phyloP scores from a whole-genome alignment of 768 basidiomycete species.

The Phylloporus rhodoxanthus region DNA sequence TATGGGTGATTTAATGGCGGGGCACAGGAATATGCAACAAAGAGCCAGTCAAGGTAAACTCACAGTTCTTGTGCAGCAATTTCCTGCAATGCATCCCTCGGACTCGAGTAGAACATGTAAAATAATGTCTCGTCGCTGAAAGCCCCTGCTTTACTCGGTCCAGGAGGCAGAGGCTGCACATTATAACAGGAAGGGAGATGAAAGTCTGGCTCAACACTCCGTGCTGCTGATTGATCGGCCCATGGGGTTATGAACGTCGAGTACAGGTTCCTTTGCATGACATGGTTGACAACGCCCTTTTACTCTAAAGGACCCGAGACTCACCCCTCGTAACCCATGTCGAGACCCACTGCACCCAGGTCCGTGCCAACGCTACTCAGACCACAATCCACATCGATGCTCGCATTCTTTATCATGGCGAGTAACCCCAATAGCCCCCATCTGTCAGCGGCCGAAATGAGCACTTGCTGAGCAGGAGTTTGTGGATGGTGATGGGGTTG shows the following conservation, averaged over 20 bases:
- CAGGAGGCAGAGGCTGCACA: slow-evolving; percentile 82
- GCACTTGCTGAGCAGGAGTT: slow-evolving; percentile 89
- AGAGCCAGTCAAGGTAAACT: slow-evolving; percentile 32
- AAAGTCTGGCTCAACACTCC: slow-evolving; percentile 86
- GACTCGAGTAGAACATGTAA: slow-evolving; percentile 96
- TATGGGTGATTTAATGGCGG: not conserved
- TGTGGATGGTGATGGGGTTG: slow-evolving; percentile 56
- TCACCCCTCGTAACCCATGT: slow-evolving; percentile 80
- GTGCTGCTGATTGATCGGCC: slow-evolving; percentile 84
- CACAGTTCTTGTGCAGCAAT: slow-evolving; percentile 93
- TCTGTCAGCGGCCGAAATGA: slow-evolving; percentile 87
- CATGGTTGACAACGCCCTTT: slow-evolving; percentile 17
- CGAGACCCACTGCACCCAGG: slow-evolving; percentile 85
- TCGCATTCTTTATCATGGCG: slow-evolving; percentile 78
- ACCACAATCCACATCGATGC: slow-evolving; percentile 69
- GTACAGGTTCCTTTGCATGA: slow-evolving; percentile 59
- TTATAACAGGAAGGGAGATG: slow-evolving; percentile 89
- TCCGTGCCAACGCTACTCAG: slow-evolving; percentile 85
- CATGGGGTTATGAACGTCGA: slow-evolving; percentile 95
- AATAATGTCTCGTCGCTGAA: slow-evolving; percentile 97
- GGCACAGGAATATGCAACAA: slow-evolving; percentile 5
- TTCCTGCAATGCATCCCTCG: slow-evolving; percentile 89
- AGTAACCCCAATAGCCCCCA: slow-evolving; percentile 89
- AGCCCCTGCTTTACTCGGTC: slow-evolving; percentile 69
- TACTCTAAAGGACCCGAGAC: slow-evolving; percentile 31